These are phyloP conservation scores for Lachnellula arida DNA, from an alignment of 2,329 filamentous ascomycete genomes.

Conservation along the genomic window DNA sequence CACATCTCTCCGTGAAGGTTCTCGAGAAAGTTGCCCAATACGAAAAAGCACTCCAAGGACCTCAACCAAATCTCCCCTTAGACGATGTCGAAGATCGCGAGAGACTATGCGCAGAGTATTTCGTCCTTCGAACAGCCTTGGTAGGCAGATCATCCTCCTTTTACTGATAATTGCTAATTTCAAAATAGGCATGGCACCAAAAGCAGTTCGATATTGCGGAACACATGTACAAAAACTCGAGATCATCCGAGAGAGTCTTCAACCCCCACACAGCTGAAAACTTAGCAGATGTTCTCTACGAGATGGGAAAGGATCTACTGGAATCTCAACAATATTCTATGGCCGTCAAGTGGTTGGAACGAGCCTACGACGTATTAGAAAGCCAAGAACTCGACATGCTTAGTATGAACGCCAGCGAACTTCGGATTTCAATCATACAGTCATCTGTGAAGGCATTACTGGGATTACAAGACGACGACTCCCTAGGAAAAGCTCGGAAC, in stretches of 20 bases:
- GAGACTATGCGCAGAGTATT: constrained; percentile 30
- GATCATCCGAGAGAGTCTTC: constrained; percentile 36
- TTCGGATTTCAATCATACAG: constrained; percentile 64
- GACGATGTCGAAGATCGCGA: constrained; percentile 29
- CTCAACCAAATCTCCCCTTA: constrained; percentile 22
- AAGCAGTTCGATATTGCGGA: constrained; percentile 71
- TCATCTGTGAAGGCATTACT: constrained; percentile 53
- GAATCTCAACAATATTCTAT: constrained; percentile 46
- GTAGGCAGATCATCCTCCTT: constrained; percentile 38
- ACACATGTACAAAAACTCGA: constrained; percentile 64
- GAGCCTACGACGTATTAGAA: constrained; percentile 57
- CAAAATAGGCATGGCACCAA: constrained; percentile 67
- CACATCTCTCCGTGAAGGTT: constrained; percentile 53
- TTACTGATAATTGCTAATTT: constrained; percentile 20
- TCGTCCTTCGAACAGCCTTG: constrained; percentile 42
- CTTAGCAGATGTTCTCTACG: constrained; percentile 63
- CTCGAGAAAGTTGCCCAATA: constrained; percentile 62
- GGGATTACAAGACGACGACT: constrained; percentile 40
- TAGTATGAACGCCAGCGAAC: constrained; percentile 56
- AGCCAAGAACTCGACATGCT: constrained; percentile 49
- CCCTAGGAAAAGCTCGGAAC: constrained; percentile 47
- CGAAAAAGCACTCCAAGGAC: constrained; percentile 37
- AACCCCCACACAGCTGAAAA: constrained; percentile 52
- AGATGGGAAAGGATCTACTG: constrained; percentile 62
- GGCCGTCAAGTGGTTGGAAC: constrained; percentile 69